Evolutionary conservation across 78 protist species (phyloP).

Genomic region (Dictyostelium firmibasis): DNA sequence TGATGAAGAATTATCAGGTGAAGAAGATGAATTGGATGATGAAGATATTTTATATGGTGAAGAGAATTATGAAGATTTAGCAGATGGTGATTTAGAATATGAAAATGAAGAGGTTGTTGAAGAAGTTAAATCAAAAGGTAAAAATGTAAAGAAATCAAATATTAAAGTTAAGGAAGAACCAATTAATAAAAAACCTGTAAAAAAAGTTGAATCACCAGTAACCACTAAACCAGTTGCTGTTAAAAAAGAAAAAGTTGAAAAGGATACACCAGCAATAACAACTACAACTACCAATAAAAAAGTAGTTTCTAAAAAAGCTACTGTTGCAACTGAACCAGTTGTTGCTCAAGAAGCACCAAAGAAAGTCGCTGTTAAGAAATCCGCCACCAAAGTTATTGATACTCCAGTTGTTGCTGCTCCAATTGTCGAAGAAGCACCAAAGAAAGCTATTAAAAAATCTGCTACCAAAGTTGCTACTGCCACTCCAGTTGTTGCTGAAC

Average conservation of each 20-base stretch:
- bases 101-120: background rate
- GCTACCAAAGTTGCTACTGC: background rate
- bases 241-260: background rate
- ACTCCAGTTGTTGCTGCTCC: background rate
- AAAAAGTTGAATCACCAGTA: background rate
- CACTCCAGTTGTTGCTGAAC: background rate
- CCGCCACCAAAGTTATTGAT: no score
- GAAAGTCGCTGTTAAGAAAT: no score
- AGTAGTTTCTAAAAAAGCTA: background rate
- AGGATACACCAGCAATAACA: background rate
- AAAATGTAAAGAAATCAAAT: constrained; percentile 11
- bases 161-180: background rate
- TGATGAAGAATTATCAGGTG: constrained; percentile 32
- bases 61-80: constrained; percentile 47
- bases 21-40: constrained; percentile 9
- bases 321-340: background rate
- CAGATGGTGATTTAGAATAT: constrained; percentile 25
- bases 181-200: constrained; percentile 1
- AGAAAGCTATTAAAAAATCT: background rate
- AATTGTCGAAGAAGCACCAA: background rate
- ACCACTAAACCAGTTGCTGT: background rate
- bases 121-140: background rate
- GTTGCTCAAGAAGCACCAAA: background rate
- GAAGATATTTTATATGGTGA: constrained; percentile 34
- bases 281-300: background rate